A percentile compares a stretch with the other conserved stretches of the same genome.
Evolutionary conservation across 2,329 filamentous ascomycete genomes (phyloP).

Genomic region (Stagonosporopsis vannaccii): DNA sequence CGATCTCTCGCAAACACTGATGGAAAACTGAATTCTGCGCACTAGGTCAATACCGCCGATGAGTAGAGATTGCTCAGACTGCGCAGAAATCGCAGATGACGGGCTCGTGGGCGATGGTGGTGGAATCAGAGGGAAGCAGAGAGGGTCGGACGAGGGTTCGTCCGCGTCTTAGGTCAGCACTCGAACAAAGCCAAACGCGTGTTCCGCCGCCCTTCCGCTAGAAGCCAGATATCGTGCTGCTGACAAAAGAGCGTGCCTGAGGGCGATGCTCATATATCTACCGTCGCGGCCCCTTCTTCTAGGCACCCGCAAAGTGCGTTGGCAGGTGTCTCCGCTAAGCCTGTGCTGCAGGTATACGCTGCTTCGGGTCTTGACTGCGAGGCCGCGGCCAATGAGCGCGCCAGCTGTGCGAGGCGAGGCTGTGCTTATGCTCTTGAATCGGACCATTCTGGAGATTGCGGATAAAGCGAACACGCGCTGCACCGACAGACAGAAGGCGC

Average conservation of each 20-base stretch:
- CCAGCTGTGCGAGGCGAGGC: constrained; percentile 8
- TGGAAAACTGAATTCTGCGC: neutral
- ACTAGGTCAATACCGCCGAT: neutral
- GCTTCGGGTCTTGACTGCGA: constrained; percentile 10
- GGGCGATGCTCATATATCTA: constrained; percentile 10
- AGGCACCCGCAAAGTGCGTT: constrained; percentile 10
- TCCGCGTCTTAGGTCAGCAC: constrained; percentile 15
- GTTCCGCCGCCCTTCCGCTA: neutral
- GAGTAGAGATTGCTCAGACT: neutral
- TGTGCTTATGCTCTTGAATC: constrained; percentile 10
- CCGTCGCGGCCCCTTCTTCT: neutral
- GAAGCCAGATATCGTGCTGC: neutral
- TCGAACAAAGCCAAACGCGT: neutral
- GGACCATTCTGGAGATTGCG: constrained; percentile 17
- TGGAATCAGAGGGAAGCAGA: constrained; percentile 14
- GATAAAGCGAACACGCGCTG: neutral
- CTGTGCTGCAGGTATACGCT: constrained; percentile 5
- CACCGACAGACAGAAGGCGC: constrained; percentile 9
- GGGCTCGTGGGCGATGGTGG: constrained; percentile 8
- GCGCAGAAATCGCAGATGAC: constrained; percentile 1
- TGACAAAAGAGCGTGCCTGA: constrained; percentile 14
- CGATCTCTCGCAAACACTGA: neutral
- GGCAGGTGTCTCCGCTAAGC: constrained; percentile 7
- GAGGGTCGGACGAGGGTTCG: constrained; percentile 17
- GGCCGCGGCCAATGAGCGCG: constrained; percentile 5